Evolutionary conservation across 2,329 filamentous ascomycete genomes (phyloP), one percentile per base, ranked within the genome.

Genomic region (Dactylella cylindrospora): DNA sequence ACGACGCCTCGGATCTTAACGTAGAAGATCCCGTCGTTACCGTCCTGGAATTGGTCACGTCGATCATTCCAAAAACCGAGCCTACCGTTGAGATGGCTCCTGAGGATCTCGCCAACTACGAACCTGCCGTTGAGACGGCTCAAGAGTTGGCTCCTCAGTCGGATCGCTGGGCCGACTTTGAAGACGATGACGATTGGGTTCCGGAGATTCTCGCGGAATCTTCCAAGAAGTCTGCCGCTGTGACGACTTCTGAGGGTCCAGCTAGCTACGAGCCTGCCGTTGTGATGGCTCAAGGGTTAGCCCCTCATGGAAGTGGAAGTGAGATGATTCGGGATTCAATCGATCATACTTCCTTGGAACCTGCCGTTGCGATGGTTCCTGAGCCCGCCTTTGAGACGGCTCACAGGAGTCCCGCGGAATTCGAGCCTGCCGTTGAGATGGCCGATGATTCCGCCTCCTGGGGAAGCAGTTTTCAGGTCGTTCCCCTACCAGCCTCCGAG

Each of bases 251-350:
- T 36, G 29, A 20, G 15, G 31, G 29, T 44, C 22, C 23, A 15
- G 40, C 25, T 44, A 26, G 13, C 23, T 23, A 44, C 4, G 33
- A 38, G 23, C 22, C 40, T 44, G 26, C 40, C 22, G 40, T 44
- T 17, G 40, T 9, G 23, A 26, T 19, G 26, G 40, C 23, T 13
- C 40, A 31, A 31, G 3, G 12, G 12, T n/a, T 25, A 19, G 23
- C 29, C 15, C 36, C 38, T 12, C n/a, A 17, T 9, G 29, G 9
- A 4, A 15, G 29, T 20, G 25, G 19, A 20, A 45, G 38, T 12
- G 50, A 45, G 53, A 23, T 35, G n/a, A 45, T 50, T 23, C 44
- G 46, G 46, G 33, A 51, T 59, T 28, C 12, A 40, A 31, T 17
- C 19, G 12, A 41, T 9, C 8, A 13, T 12, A 12, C 29, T 17